A percentile compares a stretch with the other conserved stretches of the same genome.
phyloP scores from a whole-genome alignment of 1,139 yeast species.

The Yamadazyma mexicana region DNA sequence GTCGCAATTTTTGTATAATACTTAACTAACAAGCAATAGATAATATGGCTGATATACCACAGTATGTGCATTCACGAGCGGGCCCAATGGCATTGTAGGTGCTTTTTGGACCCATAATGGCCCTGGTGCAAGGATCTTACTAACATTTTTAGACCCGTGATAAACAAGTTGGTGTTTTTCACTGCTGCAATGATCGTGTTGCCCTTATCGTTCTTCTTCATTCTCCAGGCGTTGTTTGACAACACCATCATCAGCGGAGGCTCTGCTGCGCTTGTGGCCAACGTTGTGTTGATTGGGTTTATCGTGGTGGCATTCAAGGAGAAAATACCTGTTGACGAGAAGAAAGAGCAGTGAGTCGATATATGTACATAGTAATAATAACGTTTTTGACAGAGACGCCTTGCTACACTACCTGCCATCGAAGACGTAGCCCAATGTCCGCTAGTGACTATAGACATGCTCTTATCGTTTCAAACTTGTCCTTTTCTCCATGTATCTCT shows the following conservation, averaged over 20 bases:
- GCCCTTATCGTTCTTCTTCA: constrained; percentile 75
- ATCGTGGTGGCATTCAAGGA: constrained; percentile 86
- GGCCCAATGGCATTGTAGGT: no score
- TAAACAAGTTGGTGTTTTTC: constrained; percentile 76
- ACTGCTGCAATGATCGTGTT: constrained; percentile 85
- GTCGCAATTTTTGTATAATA: constrained; percentile 3
- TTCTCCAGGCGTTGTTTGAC: constrained; percentile 52
- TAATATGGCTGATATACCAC: constrained; percentile 17
- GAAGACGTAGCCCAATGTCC: no score
- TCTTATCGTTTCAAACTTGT: no score
- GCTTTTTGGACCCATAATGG: no score
- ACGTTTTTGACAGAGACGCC: neutral
- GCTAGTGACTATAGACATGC: no score
- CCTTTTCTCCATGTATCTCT: no score
- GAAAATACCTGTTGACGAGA: constrained; percentile 46
- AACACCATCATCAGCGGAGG: constrained; percentile 86
- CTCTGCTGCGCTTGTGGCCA: constrained; percentile 83
- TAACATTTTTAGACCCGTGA: constrained; percentile 48
- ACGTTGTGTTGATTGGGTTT: constrained; percentile 81
- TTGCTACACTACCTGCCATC: no score
- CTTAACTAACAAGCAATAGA: neutral
- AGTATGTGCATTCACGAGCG: constrained; percentile 7
- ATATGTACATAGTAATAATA: neutral
- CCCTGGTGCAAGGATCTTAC: constrained; percentile 8
- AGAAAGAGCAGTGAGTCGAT: constrained; percentile 16